Evolutionary conservation across 2,329 filamentous ascomycete species (phyloP).

Genomic region (Colletotrichum sp.): DNA sequence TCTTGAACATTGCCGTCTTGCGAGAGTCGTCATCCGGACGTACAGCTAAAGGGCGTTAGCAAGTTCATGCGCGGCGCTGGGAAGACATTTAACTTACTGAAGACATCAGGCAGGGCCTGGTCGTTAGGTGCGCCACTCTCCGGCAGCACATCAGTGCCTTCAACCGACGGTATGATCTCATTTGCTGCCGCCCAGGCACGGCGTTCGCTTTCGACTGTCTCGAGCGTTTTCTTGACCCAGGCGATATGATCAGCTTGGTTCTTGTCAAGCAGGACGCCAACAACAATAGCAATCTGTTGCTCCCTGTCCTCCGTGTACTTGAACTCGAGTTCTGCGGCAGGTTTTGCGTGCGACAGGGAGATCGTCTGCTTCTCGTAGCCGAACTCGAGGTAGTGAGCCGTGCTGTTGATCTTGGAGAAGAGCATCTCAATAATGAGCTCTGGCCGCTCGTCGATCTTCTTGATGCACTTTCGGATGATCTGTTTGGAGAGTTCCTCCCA

Average conservation of each 20-base stretch:
- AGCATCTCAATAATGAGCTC: conserved; percentile 90
- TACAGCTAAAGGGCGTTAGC: conserved; percentile 53
- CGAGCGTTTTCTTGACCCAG: conserved; percentile 80
- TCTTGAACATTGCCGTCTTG: conserved; percentile 82
- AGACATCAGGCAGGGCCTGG: conserved; percentile 39
- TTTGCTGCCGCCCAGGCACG: conserved; percentile 79
- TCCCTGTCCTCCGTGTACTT: conserved; percentile 72
- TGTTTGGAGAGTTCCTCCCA: conserved; percentile 92
- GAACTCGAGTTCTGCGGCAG: conserved; percentile 84
- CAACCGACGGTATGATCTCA: conserved; percentile 58
- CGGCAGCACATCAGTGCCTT: conserved; percentile 11
- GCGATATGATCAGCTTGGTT: conserved; percentile 76
- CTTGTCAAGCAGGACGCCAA: conserved; percentile 81
- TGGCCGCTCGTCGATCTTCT: conserved; percentile 84
- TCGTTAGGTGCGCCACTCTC: conserved; percentile 32
- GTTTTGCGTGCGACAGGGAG: conserved; percentile 63
- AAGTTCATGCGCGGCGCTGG: not conserved
- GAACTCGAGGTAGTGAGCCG: conserved; percentile 87
- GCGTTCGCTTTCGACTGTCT: conserved; percentile 73
- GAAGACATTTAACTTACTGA: conserved; percentile 49
- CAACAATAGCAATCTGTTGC: conserved; percentile 79
- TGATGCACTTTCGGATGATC: conserved; percentile 79
- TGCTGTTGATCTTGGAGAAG: conserved; percentile 89
- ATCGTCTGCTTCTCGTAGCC: conserved; percentile 83
- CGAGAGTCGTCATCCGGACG: conserved; percentile 70